Evolutionary conservation across 192 early-diverging fungal genomes (phyloP).

Genomic region (Umbelopsis isabellina): DNA sequence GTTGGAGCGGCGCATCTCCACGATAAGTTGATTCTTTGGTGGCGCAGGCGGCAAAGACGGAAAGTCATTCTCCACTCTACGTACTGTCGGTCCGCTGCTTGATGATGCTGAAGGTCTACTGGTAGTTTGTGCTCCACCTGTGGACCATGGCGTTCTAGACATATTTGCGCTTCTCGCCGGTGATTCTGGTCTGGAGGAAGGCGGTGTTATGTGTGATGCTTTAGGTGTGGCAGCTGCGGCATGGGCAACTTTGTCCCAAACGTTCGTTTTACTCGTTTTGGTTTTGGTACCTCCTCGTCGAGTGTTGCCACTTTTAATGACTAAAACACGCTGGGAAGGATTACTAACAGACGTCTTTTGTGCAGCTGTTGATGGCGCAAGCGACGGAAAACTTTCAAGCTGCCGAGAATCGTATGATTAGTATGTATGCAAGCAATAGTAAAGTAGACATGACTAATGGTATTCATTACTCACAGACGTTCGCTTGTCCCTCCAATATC

Average conservation of each 20-base stretch:
- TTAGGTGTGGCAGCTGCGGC: conserved; percentile 33
- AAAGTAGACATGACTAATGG: background rate
- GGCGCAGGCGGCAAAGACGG: conserved; percentile 34
- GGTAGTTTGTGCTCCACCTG: conserved; percentile 18
- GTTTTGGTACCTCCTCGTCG: conserved; percentile 46
- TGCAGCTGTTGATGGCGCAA: conserved; percentile 20
- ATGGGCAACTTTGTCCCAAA: conserved; percentile 54
- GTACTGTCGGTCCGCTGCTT: background rate
- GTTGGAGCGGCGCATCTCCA: conserved; percentile 33
- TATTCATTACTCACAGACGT: conserved; percentile 40
- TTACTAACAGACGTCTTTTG: conserved; percentile 37
- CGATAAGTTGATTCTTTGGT: conserved; percentile 27
- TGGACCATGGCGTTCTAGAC: conserved; percentile 38
- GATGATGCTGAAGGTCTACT: background rate
- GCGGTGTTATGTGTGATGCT: background rate
- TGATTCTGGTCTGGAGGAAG: conserved; percentile 8
- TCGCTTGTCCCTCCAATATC: conserved; percentile 71
- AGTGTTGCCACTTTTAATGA: conserved; percentile 70
- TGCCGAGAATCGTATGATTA: conserved; percentile 36
- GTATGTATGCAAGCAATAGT: too few species aligned
- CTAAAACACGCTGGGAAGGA: conserved; percentile 63
- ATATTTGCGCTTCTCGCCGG: background rate
- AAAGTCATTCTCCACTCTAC: conserved; percentile 26
- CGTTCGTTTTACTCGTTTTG: conserved; percentile 43
- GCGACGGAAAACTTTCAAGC: conserved; percentile 32